These are phyloP conservation scores for Verticillium klebahnii DNA, from an alignment of 2,329 filamentous ascomycete species.

Conservation along the genomic window DNA sequence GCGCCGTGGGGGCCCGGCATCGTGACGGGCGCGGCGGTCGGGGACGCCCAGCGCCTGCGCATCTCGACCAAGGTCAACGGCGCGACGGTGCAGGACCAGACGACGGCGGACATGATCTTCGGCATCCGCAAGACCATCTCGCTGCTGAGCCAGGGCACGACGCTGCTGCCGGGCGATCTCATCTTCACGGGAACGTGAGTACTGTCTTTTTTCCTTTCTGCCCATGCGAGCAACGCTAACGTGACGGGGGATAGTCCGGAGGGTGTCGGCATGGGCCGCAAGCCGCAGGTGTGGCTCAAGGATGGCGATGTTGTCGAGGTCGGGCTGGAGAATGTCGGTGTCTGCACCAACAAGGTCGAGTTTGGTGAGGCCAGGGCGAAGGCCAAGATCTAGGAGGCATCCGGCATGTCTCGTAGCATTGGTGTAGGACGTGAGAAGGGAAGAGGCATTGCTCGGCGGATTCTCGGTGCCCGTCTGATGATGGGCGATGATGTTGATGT, in stretches of 20 bases:
- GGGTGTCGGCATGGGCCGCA: constrained; percentile 67
- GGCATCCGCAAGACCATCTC: constrained; percentile 53
- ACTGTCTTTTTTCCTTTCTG: background rate
- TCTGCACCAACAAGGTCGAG: constrained; percentile 44
- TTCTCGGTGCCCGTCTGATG: background rate
- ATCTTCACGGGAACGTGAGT: constrained; percentile 63
- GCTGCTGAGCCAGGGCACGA: constrained; percentile 57
- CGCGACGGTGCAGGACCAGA: constrained; percentile 49
- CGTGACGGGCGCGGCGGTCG: constrained; percentile 50
- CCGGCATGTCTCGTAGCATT: background rate
- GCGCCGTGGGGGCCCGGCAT: constrained; percentile 70
- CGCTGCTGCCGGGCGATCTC: constrained; percentile 58
- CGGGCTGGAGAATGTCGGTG: constrained; percentile 60
- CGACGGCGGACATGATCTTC: constrained; percentile 61
- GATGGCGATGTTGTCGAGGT: constrained; percentile 69
- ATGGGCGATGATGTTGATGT: background rate
- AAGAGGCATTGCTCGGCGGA: background rate
- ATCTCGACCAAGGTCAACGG: constrained; percentile 60
- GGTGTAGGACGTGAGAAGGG: background rate
- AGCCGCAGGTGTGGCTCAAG: constrained; percentile 63
- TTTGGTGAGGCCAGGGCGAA: constrained; percentile 18
- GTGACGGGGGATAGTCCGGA: constrained; percentile 42
- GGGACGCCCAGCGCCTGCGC: constrained; percentile 50
- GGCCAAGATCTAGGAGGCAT: constrained; percentile 15
- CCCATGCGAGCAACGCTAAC: constrained; percentile 1